Conservation (phyloP, 345 rosid species). For the Schrenkiella parvula region DNA sequence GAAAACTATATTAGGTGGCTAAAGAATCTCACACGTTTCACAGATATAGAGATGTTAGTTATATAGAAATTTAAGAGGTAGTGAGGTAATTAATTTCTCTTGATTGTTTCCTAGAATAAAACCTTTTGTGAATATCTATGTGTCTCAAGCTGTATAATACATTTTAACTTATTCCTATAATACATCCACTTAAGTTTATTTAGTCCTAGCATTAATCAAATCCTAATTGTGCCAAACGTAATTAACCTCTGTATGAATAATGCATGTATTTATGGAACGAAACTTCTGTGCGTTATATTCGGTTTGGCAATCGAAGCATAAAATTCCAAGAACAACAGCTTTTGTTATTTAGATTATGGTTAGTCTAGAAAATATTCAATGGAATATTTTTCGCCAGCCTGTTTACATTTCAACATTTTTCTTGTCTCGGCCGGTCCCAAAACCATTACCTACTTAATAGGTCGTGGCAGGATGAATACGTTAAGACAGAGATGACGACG, state of each 20-base stretch:
- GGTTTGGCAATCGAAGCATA: neutral
- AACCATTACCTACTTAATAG: conserved; percentile 6
- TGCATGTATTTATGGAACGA: too few species aligned
- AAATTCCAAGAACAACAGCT: neutral
- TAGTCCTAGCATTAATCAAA: too few species aligned
- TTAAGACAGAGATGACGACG: conserved; percentile 4
- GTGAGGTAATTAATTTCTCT: neutral
- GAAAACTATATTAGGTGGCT: neutral
- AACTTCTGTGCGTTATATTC: too few species aligned
- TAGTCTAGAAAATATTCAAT: neutral
- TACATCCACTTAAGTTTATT: too few species aligned
- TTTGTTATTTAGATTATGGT: neutral
- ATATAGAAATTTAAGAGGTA: neutral
- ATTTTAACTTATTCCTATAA: neutral
- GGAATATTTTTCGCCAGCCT: neutral
- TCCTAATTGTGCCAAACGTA: too few species aligned
- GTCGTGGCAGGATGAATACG: neutral
- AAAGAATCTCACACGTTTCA: conserved; percentile 10
- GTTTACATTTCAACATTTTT: conserved; percentile 7
- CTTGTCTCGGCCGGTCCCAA: neutral
- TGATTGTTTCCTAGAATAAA: neutral
- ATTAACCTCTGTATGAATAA: too few species aligned
- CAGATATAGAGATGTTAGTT: conserved; percentile 4
- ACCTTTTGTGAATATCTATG: neutral
- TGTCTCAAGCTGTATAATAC: conserved; percentile 17